Evolutionary conservation across 169 alveolate species (phyloP).

Genomic region (Cryptosporidium sp.): DNA sequence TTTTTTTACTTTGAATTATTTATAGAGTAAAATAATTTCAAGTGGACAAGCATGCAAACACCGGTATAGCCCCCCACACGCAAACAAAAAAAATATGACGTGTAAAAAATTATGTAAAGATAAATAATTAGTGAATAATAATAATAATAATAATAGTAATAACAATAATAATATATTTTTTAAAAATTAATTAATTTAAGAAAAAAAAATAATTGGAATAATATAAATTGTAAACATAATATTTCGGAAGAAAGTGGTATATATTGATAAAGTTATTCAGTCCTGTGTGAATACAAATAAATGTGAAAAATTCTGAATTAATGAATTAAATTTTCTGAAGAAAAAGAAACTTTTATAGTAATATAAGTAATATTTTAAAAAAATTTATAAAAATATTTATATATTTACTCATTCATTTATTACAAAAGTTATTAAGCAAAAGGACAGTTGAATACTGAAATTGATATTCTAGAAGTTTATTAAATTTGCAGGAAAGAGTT

Average conservation of each 20-base stretch:
- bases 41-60: conserved; percentile 76
- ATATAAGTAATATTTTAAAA: no score
- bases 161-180: not conserved
- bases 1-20: no score
- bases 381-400: no score
- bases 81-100: conserved; percentile 47
- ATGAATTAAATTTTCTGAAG: not conserved
- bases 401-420: no score
- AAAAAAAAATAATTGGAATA: no score
- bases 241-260: not conserved
- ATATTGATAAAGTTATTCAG: not conserved
- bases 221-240: not conserved
- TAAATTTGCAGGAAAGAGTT: not conserved
- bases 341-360: no score
- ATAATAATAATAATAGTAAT: not conserved
- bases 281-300: not conserved
- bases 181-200: no score
- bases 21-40: not conserved
- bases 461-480: not conserved
- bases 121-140: not conserved
- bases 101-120: conserved; percentile 20
- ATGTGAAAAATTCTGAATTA: conserved; percentile 13
- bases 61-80: conserved; percentile 71
- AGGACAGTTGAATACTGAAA: not conserved
- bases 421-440: not conserved